A percentile compares a stretch with the other conserved stretches of the same genome.
Evolutionary conservation across 2,329 filamentous ascomycete genomes (phyloP).

Genomic region (Colletotrichum lindemuthianum): DNA sequence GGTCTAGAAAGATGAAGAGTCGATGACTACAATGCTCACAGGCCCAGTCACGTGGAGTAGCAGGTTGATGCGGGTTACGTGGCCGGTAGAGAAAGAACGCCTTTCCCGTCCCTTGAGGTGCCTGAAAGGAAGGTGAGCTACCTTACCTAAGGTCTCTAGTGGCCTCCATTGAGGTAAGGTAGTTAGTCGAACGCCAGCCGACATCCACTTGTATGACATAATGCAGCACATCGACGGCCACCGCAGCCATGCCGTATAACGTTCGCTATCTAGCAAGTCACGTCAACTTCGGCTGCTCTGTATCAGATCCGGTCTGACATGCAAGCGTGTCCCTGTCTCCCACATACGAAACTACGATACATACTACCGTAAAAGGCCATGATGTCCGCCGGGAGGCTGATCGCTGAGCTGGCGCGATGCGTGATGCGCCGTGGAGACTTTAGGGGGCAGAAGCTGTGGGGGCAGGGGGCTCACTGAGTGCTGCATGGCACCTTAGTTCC

Average conservation of each 20-base stretch:
- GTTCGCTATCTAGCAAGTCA: too few relatives aligned
- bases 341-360: not conserved
- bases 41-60: not conserved
- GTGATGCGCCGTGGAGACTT: slow-evolving; percentile 27
- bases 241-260: too few relatives aligned
- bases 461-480: slow-evolving; percentile 13
- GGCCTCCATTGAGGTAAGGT: not conserved
- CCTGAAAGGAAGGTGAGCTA: not conserved
- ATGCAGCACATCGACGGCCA: too few relatives aligned
- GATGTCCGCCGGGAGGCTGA: slow-evolving; percentile 9
- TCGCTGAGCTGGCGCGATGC: slow-evolving; percentile 7
- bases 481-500: too few relatives aligned
- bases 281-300: too few relatives aligned
- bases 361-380: too few relatives aligned
- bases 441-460: slow-evolving; percentile 29
- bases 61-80: not conserved
- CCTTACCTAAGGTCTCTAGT: not conserved
- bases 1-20: too few relatives aligned
- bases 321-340: not conserved
- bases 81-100: too few relatives aligned
- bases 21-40: too few relatives aligned
- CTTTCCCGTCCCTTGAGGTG: not conserved
- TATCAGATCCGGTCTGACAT: too few relatives aligned
- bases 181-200: too few relatives aligned
- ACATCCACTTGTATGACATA: too few relatives aligned